Conservation (phyloP, 495 filamentous ascomycete species). For the Pseudoneurospora amorphoporcata region DNA sequence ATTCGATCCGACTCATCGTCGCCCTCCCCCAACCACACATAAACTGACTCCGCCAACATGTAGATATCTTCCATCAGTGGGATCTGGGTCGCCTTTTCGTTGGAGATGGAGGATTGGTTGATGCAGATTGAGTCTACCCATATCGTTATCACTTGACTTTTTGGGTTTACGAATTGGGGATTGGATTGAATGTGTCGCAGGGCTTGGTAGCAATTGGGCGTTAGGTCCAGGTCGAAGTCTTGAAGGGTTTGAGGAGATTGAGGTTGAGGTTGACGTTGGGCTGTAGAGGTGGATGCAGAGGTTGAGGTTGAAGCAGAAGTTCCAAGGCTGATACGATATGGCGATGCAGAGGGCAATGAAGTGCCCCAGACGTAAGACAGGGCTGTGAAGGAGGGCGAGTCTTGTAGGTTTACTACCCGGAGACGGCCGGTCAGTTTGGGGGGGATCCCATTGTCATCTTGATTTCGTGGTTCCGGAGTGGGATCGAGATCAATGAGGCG, state of each 20-base stretch:
- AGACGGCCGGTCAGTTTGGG: not conserved
- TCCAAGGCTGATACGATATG: not conserved
- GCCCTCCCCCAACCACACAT: conserved; percentile 24
- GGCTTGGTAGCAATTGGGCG: conserved; percentile 4
- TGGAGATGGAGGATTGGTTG: conserved; percentile 17
- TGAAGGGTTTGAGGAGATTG: no score
- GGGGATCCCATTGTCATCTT: not conserved
- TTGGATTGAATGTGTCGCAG: not conserved
- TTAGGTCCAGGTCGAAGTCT: not conserved
- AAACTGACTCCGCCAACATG: conserved; percentile 12
- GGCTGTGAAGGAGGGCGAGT: not conserved
- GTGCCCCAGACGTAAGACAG: conserved; percentile 7
- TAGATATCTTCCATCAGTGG: conserved; percentile 27
- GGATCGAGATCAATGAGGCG: not conserved
- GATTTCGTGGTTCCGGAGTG: not conserved
- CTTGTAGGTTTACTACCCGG: not conserved
- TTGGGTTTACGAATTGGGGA: no score
- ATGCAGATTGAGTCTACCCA: conserved; percentile 33
- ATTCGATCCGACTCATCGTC: not conserved
- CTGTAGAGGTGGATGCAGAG: no score
- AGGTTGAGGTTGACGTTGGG: no score
- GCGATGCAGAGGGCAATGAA: not conserved
- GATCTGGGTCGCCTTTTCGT: conserved; percentile 24
- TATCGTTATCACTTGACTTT: no score
- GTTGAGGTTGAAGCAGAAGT: not conserved